Base-by-base conservation (phyloP, 108 stramenopile species). In the Schizochytrium sp. region DNA sequence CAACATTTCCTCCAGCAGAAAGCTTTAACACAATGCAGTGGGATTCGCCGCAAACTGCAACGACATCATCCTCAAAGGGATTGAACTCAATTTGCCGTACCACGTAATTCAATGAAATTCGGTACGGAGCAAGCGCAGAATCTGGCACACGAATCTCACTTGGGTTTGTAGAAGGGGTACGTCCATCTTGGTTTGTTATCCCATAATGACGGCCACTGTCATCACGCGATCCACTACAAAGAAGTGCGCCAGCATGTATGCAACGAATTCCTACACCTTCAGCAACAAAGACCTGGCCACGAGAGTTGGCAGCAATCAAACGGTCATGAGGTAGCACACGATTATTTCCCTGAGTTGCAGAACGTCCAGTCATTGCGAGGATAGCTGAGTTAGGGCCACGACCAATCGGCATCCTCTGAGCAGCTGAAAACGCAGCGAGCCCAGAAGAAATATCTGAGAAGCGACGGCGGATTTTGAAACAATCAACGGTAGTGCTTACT, bases 271-370 rank as follows among this genome's bases (percentile, higher is more conserved):
- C 53, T 5, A 83, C 50, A 49, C 76, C 76, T 40, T 83, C 76
- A 38, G 76, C 76, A 0, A 83, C 76, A 49, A 83, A 83, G 53
- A 83, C 47, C 47, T 83, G 76, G n/a, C 76, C 76, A 13, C 53
- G 76, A 28, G 50, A 10, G 47, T 83, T 83, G 12, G 53, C 76
- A 10, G 76, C 76, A 10, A 83, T 42, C 17, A 83, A n/a, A 53
- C 76, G 76, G 28, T 83, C 76, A 83, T 83, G 53, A 5, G 76
- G 50, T 38, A 40, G 53, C 8, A 53, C 50, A 2, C 47, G 15
- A 55, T 5, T 2, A 17, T 13, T 5, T 38, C 64, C 64, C 64
- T 69, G 64, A 38, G 44, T 83, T 53, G 15, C 50, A 83, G 76
- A 7, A 40, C 53, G 47, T 28, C 53, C 76, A 7, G 47, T 28